Conservation (phyloP, 495 filamentous ascomycete genomes). For the Lepraria neglecta region DNA sequence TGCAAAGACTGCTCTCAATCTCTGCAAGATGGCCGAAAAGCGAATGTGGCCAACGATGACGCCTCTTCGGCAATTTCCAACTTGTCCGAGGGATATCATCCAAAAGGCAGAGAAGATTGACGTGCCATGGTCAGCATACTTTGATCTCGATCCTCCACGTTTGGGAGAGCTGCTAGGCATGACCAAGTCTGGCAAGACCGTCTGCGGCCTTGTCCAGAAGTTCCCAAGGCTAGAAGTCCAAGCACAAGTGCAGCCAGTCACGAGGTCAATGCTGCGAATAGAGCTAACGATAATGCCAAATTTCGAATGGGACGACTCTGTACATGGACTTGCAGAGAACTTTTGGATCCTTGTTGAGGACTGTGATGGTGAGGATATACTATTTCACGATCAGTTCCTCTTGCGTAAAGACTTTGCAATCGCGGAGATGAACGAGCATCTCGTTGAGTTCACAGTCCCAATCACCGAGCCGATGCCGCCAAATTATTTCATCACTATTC, state of each 20-base stretch:
- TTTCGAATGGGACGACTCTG: conserved; percentile 88
- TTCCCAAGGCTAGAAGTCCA: conserved; percentile 90
- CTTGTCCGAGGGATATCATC: conserved; percentile 75
- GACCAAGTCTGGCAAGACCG: conserved; percentile 79
- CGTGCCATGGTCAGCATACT: conserved; percentile 88
- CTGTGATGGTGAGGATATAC: conserved; percentile 91
- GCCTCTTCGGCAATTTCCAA: conserved; percentile 83
- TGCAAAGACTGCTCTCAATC: conserved; percentile 82
- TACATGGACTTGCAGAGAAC: conserved; percentile 81
- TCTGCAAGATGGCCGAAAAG: conserved; percentile 99
- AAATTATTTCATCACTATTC: conserved; percentile 92
- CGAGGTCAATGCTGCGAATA: conserved; percentile 88
- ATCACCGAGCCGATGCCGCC: conserved; percentile 97
- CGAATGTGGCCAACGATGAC: conserved; percentile 99
- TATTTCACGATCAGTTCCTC: conserved; percentile 93
- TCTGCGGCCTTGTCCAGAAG: conserved; percentile 80
- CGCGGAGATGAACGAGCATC: conserved; percentile 78
- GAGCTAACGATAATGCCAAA: conserved; percentile 91
- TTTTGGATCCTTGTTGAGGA: conserved; percentile 98
- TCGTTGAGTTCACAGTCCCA: conserved; percentile 95
- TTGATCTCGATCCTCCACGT: conserved; percentile 92
- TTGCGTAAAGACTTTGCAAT: conserved; percentile 79
- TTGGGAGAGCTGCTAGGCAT: conserved; percentile 93
- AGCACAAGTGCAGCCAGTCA: conserved; percentile 89
- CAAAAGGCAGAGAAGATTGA: conserved; percentile 91